phyloP scores from a whole-genome alignment of 345 rosid genomes.

The Boechera stricta region DNA sequence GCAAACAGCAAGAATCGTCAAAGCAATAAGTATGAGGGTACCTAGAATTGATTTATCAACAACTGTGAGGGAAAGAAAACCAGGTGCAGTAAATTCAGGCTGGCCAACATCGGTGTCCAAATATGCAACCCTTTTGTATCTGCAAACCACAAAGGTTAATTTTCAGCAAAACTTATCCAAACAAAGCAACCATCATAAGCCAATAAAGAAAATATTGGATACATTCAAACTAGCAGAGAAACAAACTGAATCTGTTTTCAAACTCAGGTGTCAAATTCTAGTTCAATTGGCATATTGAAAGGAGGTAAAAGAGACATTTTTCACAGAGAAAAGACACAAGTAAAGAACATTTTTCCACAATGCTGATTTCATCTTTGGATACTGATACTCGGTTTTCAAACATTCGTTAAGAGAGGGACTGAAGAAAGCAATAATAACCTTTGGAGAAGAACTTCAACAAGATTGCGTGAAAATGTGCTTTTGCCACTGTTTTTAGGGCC shows the following conservation, averaged over 20 bases:
- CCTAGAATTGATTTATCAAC: conserved; percentile 71
- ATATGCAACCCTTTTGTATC: conserved; percentile 80
- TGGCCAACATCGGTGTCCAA: conserved; percentile 98
- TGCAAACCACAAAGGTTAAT: conserved; percentile 44
- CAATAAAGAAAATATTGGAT: not conserved
- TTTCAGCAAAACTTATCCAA: not conserved
- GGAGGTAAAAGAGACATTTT: not conserved
- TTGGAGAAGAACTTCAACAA: conserved; percentile 74
- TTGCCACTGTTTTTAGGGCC: conserved; percentile 90
- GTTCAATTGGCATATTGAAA: not conserved
- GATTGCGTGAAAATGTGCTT: conserved; percentile 85
- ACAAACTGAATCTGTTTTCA: not conserved
- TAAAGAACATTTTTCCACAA: not conserved
- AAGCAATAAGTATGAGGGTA: conserved; percentile 37
- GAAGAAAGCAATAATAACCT: conserved; percentile 50
- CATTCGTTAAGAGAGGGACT: not conserved
- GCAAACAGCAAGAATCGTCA: not conserved
- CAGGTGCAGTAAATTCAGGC: conserved; percentile 91
- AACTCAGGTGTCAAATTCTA: not conserved
- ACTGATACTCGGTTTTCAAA: not conserved
- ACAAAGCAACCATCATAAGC: conserved; percentile 1
- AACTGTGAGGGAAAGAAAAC: conserved; percentile 79
- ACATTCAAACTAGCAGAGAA: conserved; percentile 2
- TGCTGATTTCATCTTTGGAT: not conserved
- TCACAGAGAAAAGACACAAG: not conserved